phyloP scores from a whole-genome alignment of 768 basidiomycete genomes.

The Cyclocybe cylindracea region DNA sequence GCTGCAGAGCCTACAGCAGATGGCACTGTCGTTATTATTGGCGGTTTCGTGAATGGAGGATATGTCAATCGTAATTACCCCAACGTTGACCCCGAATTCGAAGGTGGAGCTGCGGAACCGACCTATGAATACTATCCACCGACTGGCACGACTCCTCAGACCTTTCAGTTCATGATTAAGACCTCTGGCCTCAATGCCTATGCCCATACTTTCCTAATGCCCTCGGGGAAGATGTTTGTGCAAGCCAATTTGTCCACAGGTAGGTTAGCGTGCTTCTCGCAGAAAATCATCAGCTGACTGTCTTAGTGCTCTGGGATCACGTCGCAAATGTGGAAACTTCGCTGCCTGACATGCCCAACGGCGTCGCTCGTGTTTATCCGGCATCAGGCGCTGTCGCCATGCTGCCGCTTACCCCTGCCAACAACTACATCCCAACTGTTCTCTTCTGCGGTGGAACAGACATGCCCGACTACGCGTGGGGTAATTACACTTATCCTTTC shows the following conservation, averaged over 20 bases:
- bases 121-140: constrained; percentile 85
- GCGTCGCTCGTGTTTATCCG: constrained; percentile 83
- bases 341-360: constrained; percentile 73
- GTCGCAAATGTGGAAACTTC: constrained; percentile 56
- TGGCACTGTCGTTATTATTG: constrained; percentile 79
- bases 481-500: constrained; percentile 73
- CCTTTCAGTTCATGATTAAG: constrained; percentile 66
- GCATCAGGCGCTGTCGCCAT: constrained; percentile 88
- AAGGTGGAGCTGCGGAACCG: constrained; percentile 77
- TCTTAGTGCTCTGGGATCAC: constrained; percentile 34
- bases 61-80: constrained; percentile 80
- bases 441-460: constrained; percentile 91
- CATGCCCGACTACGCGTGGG: constrained; percentile 73
- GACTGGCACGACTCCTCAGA: constrained; percentile 43
- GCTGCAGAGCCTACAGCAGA: constrained; percentile 73
- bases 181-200: constrained; percentile 83
- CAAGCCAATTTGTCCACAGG: constrained; percentile 83
- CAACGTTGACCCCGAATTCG: constrained; percentile 59
- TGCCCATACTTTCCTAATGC: constrained; percentile 71
- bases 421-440: constrained; percentile 83
- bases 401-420: constrained; percentile 88
- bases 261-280: constrained; percentile 32
- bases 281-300: too few relatives aligned
- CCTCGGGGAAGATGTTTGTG: constrained; percentile 76
- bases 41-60: constrained; percentile 78